Conservation (phyloP, 306 rosid genomes). For the Arachis stenosperma region DNA sequence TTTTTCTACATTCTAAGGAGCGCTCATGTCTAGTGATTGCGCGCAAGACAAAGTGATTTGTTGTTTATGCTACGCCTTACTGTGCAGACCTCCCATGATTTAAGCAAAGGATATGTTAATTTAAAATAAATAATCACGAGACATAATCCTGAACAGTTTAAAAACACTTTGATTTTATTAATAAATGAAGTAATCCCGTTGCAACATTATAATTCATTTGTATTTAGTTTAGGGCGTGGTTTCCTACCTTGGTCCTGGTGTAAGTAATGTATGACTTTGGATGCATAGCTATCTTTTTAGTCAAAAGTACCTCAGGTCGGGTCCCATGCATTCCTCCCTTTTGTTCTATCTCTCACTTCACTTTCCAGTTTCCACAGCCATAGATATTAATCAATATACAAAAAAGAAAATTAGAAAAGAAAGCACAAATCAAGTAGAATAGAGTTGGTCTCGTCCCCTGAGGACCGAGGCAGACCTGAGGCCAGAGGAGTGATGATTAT, state of each 20-base stretch:
- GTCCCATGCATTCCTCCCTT: conserved; percentile 18
- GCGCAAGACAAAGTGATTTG: conserved; percentile 48
- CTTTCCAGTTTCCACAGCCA: conserved; percentile 35
- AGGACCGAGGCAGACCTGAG: too few species aligned
- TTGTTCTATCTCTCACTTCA: conserved; percentile 42
- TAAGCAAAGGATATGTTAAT: background rate
- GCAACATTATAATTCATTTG: conserved; percentile 15
- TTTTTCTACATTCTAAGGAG: conserved; percentile 36
- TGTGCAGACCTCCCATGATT: conserved; percentile 19
- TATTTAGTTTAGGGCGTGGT: background rate
- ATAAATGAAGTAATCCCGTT: too few species aligned
- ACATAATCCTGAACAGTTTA: too few species aligned
- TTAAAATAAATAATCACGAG: too few species aligned
- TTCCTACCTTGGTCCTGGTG: background rate
- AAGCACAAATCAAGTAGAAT: conserved; percentile 46
- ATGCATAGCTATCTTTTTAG: conserved; percentile 59
- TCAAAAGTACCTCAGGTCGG: conserved; percentile 75
- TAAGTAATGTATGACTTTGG: conserved; percentile 39
- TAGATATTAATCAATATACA: conserved; percentile 28
- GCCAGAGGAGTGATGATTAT: conserved; percentile 38
- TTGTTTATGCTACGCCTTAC: background rate
- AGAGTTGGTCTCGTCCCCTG: conserved; percentile 40
- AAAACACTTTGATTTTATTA: too few species aligned
- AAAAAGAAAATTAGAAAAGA: background rate
- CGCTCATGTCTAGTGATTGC: conserved; percentile 40